Conservation (phyloP, 2,329 filamentous ascomycete genomes). For the Leptographium wingfieldii region DNA sequence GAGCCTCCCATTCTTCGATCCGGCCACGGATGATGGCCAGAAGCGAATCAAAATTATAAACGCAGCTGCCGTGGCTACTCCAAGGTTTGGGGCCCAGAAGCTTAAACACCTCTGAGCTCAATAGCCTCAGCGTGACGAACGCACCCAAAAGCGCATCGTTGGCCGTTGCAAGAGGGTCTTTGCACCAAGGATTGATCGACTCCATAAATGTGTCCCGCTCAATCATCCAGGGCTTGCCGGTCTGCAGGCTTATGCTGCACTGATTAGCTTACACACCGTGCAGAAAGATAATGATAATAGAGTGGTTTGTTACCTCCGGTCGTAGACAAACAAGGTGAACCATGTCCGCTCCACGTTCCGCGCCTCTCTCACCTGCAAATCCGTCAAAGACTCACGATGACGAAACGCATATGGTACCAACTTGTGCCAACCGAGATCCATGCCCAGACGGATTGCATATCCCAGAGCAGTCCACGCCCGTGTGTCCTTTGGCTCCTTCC, state of each 20-base stretch:
- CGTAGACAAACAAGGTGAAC: background rate
- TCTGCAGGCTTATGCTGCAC: constrained; percentile 25
- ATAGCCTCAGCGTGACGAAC: background rate
- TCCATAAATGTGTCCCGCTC: constrained; percentile 24
- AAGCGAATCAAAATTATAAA: constrained; percentile 15
- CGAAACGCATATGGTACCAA: background rate
- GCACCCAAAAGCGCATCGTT: background rate
- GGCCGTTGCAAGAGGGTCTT: constrained; percentile 15
- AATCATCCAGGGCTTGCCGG: constrained; percentile 29
- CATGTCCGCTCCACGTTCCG: background rate
- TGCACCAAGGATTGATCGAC: constrained; percentile 23
- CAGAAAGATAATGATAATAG: no score
- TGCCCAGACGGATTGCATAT: constrained; percentile 26
- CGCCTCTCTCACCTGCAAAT: background rate
- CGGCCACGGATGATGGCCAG: constrained; percentile 15
- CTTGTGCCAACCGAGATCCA: background rate
- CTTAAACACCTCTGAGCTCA: background rate
- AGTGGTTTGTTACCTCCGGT: background rate
- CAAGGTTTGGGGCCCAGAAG: background rate
- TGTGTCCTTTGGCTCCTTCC: constrained; percentile 28
- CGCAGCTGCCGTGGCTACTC: background rate
- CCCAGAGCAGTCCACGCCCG: constrained; percentile 26
- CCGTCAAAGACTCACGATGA: no score
- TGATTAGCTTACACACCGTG: background rate
- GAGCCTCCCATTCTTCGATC: constrained; percentile 15